Conservation (phyloP, 2,329 filamentous ascomycete genomes). For the Ophiocordyceps camponoti-floridani region DNA sequence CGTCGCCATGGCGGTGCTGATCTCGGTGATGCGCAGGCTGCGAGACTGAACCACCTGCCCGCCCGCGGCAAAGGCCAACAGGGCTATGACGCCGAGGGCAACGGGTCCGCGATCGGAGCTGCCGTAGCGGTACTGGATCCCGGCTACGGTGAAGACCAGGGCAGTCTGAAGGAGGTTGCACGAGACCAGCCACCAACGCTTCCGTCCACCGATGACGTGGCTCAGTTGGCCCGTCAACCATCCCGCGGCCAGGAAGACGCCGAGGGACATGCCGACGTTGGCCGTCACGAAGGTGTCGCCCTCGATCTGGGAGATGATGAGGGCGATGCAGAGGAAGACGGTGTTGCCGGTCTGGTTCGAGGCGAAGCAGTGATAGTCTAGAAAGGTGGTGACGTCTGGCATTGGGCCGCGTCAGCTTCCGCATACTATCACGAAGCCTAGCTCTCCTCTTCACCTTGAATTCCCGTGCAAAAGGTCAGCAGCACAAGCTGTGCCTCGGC, state of each 20-base stretch:
- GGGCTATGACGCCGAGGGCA: conserved; percentile 25
- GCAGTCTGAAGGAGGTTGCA: conserved; percentile 36
- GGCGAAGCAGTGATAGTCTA: conserved; percentile 43
- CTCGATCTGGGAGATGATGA: conserved; percentile 28
- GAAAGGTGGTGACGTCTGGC: conserved; percentile 38
- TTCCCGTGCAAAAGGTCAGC: conserved; percentile 30
- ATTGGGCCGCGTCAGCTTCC: background rate
- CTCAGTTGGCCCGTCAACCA: conserved; percentile 38
- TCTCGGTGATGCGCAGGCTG: conserved; percentile 37
- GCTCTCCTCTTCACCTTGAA: conserved; percentile 21
- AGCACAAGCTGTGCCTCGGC: conserved; percentile 27
- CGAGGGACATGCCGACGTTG: conserved; percentile 37
- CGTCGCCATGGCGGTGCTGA: conserved; percentile 47
- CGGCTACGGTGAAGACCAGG: conserved; percentile 34
- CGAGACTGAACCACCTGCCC: conserved; percentile 41
- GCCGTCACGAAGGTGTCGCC: conserved; percentile 29
- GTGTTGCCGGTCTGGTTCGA: conserved; percentile 51
- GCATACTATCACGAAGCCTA: background rate
- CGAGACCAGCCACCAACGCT: conserved; percentile 32
- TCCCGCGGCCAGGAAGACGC: conserved; percentile 35
- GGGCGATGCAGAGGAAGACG: conserved; percentile 35
- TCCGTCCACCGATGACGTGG: conserved; percentile 29
- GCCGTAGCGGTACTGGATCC: conserved; percentile 25
- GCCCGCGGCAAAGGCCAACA: conserved; percentile 37
- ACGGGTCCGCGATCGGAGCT: conserved; percentile 14